A percentile compares a stretch with the other conserved stretches of the same genome.
Evolutionary conservation across 805 yeast species (phyloP).

Genomic region (Saturnispora sekii): DNA sequence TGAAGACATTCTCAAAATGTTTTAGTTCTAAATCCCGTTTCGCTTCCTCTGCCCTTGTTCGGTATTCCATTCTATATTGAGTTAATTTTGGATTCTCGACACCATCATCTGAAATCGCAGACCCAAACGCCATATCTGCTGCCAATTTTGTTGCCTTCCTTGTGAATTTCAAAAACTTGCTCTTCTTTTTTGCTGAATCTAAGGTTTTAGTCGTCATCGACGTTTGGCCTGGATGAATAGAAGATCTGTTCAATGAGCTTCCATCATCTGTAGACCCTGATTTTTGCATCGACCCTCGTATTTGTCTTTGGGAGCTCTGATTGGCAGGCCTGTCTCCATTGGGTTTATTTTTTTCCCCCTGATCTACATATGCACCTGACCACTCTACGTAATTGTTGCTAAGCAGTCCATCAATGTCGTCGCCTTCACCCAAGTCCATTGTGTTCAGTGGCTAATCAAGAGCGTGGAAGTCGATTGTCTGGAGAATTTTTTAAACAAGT

Average conservation of each 20-base stretch:
- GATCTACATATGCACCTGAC: no score
- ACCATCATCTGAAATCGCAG: slow-evolving; percentile 8
- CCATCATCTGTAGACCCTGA: no score
- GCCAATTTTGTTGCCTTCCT: slow-evolving; percentile 23
- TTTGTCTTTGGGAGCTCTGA: no score
- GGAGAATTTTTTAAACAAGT: no score
- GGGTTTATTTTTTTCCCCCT: no score
- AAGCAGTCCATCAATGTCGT: no score
- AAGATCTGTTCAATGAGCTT: background rate
- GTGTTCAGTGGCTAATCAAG: no score
- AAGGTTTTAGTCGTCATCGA: background rate
- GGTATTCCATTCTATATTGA: background rate
- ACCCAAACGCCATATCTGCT: slow-evolving; percentile 27
- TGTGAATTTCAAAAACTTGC: slow-evolving; percentile 16
- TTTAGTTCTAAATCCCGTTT: slow-evolving; percentile 12
- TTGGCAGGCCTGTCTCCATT: no score
- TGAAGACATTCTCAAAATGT: slow-evolving; percentile 12
- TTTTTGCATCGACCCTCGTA: no score
- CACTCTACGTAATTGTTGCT: no score
- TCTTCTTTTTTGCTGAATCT: background rate
- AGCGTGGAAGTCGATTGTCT: no score
- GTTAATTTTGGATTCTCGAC: background rate
- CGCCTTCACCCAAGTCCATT: no score
- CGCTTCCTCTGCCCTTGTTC: slow-evolving; percentile 8
- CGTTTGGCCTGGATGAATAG: background rate